Evolutionary conservation across 192 early-diverging fungal genomes (phyloP).

Genomic region (Coemansia sp.): DNA sequence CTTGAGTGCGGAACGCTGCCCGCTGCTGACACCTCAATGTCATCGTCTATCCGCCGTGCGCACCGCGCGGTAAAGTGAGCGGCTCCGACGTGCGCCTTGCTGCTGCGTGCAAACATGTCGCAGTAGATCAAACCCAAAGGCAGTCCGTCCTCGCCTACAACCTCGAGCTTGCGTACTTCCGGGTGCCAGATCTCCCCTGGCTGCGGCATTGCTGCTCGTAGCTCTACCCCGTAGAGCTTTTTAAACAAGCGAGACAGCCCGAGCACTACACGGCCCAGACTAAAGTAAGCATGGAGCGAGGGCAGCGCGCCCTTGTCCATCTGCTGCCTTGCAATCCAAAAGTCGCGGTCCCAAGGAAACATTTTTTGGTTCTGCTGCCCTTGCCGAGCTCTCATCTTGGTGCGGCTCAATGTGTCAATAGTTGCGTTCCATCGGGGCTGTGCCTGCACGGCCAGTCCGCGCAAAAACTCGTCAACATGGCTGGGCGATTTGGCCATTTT

Average conservation of each 20-base stretch:
- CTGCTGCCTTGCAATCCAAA: conserved; percentile 57
- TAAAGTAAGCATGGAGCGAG: conserved; percentile 71
- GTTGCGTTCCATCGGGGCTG: conserved; percentile 49
- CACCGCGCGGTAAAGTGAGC: conserved; percentile 96
- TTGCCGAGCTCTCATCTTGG: background rate
- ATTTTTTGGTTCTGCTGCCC: background rate
- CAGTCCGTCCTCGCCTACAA: conserved; percentile 84
- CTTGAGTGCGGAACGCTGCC: conserved; percentile 22
- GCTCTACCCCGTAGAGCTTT: conserved; percentile 80
- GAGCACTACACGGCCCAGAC: conserved; percentile 82
- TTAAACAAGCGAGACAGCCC: conserved; percentile 84
- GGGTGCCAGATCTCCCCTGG: conserved; percentile 90
- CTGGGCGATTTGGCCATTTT: conserved; percentile 91
- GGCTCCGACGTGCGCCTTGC: conserved; percentile 73
- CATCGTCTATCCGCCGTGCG: conserved; percentile 82
- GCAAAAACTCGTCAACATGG: conserved; percentile 82
- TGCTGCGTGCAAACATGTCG: conserved; percentile 78
- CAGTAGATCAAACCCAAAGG: conserved; percentile 91
- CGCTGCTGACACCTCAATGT: conserved; percentile 35
- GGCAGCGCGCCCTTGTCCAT: conserved; percentile 41
- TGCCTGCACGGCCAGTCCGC: conserved; percentile 62
- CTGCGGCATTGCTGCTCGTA: conserved; percentile 64
- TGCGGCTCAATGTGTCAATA: too few species aligned
- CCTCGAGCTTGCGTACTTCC: conserved; percentile 87
- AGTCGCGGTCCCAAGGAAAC: conserved; percentile 84